A percentile compares a stretch with the other conserved stretches of the same genome.
Conservation (phyloP, 2,329 filamentous ascomycete species). For the Fusarium neocosmosporiellum region DNA sequence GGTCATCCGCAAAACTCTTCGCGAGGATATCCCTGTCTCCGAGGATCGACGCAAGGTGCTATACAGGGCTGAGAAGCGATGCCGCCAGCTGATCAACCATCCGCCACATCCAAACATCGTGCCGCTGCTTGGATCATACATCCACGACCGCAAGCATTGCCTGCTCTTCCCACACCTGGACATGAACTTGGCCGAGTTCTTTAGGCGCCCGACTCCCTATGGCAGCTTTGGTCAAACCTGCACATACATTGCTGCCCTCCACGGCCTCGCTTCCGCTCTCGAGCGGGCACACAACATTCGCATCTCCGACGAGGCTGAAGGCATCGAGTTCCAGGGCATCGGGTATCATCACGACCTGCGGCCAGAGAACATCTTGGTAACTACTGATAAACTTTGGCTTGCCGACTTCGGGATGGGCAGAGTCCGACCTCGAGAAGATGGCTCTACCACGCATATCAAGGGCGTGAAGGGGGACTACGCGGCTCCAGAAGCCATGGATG, state of each 20-base stretch:
- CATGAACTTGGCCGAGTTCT: not conserved
- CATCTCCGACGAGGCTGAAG: not conserved
- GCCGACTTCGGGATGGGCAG: not conserved
- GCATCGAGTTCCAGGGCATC: not conserved
- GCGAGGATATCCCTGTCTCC: not conserved
- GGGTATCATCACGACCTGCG: not conserved
- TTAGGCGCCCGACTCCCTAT: no score
- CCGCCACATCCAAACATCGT: not conserved
- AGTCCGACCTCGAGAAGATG: not conserved
- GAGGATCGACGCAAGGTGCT: not conserved
- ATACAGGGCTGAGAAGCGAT: not conserved
- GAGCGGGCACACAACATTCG: not conserved
- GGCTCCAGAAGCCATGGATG: conserved; percentile 1
- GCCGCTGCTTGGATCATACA: not conserved
- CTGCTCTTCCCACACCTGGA: not conserved
- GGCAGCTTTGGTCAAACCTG: no score
- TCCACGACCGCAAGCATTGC: not conserved
- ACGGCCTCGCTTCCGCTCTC: no score
- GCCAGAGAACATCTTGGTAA: not conserved
- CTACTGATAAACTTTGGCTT: not conserved
- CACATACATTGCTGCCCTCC: no score
- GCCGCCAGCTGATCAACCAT: not conserved
- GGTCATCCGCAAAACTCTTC: no score
- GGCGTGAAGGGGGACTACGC: not conserved
- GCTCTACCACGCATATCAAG: not conserved